Percentiles rank a stretch among this genome's conserved stretches.
Conservation (phyloP, 768 basidiomycete genomes). For the Fistulinella prunicolor region DNA sequence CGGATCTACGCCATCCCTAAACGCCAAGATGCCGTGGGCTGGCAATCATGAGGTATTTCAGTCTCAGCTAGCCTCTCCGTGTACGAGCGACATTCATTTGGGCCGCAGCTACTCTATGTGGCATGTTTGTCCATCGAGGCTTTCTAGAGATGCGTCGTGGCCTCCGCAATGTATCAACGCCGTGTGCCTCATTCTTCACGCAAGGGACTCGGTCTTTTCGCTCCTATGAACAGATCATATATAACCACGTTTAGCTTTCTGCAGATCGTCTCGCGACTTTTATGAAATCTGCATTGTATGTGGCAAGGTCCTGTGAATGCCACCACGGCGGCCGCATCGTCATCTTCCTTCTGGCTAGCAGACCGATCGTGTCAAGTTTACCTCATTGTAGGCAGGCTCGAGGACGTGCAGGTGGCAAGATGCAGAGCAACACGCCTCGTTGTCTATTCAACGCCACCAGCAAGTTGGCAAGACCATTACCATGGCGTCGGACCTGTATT, state of each 20-base stretch:
- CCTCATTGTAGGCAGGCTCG: conserved; percentile 15
- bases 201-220: conserved; percentile 1
- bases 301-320: conserved; percentile 5
- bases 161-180: not conserved
- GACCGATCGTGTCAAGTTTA: conserved; percentile 8
- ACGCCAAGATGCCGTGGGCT: not conserved
- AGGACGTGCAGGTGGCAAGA: conserved; percentile 13
- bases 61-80: not conserved
- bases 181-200: conserved; percentile 8
- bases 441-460: not conserved
- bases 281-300: conserved; percentile 6
- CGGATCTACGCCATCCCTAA: conserved; percentile 6
- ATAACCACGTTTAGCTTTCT: not conserved
- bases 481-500: conserved; percentile 13
- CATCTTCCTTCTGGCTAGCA: not conserved
- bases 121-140: not conserved
- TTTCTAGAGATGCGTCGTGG: not conserved
- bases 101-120: not conserved
- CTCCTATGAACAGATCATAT: conserved; percentile 1
- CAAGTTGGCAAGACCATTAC: conserved; percentile 1
- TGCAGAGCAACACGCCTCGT: conserved; percentile 11
- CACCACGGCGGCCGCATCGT: conserved; percentile 6
- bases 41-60: not conserved
- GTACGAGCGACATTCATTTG: not conserved
- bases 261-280: conserved; percentile 15